phyloP scores from a whole-genome alignment of 345 rosid species.

The Populus euphratica region DNA sequence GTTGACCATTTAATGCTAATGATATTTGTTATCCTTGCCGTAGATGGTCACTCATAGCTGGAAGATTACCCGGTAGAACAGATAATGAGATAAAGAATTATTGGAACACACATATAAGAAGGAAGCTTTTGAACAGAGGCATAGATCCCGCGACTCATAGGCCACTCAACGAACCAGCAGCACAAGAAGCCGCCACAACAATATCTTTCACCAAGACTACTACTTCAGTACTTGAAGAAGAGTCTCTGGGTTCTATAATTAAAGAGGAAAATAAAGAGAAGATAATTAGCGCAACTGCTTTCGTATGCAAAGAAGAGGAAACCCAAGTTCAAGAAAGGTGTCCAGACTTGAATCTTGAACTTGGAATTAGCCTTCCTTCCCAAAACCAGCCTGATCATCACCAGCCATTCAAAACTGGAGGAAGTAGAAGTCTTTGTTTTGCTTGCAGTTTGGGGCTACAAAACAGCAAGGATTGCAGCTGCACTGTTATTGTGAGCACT shows the following conservation, averaged over 20 bases:
- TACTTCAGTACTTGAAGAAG: slow-evolving; percentile 17
- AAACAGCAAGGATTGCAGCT: slow-evolving; percentile 56
- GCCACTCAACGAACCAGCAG: slow-evolving; percentile 41
- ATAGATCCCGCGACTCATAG: slow-evolving; percentile 75
- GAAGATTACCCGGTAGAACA: slow-evolving; percentile 76
- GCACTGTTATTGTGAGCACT: slow-evolving; percentile 18
- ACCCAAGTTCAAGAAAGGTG: slow-evolving; percentile 35
- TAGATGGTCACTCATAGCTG: slow-evolving; percentile 84
- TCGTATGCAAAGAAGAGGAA: slow-evolving; percentile 15
- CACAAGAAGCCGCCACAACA: slow-evolving; percentile 12
- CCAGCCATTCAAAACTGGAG: slow-evolving; percentile 16
- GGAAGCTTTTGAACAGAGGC: slow-evolving; percentile 74
- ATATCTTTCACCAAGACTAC: slow-evolving; percentile 6
- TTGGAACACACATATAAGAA: slow-evolving; percentile 82
- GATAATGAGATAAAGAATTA: slow-evolving; percentile 85
- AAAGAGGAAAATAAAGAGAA: slow-evolving; percentile 22
- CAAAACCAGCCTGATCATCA: slow-evolving; percentile 24
- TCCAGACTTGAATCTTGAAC: slow-evolving; percentile 83
- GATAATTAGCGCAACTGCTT: neutral
- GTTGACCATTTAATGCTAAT: neutral
- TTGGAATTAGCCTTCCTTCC: slow-evolving; percentile 75
- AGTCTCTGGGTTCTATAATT: slow-evolving; percentile 32
- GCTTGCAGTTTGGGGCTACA: slow-evolving; percentile 52
- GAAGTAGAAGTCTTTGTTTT: slow-evolving; percentile 28
- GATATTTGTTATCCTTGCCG: neutral